Evolutionary conservation across 2,329 filamentous ascomycete species (phyloP).

Genomic region (Plenodomus lindquistii): DNA sequence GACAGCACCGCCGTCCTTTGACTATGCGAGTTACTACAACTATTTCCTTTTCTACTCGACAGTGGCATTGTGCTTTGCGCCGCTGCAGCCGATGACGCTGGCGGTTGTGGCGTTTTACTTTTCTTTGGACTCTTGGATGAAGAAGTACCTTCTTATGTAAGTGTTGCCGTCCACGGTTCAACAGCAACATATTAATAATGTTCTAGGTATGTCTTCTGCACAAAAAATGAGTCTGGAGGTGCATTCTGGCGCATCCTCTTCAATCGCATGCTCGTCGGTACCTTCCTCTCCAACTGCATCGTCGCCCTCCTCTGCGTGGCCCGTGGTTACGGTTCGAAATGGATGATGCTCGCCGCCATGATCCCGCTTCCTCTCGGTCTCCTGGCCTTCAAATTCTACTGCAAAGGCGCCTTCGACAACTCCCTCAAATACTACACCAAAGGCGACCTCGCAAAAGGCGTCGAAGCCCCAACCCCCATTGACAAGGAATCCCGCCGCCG

Average conservation of each 20-base stretch:
- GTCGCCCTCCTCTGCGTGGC: constrained; percentile 77
- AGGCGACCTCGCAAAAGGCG: constrained; percentile 57
- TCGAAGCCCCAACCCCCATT: constrained; percentile 47
- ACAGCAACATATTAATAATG: neutral
- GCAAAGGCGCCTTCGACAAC: constrained; percentile 73
- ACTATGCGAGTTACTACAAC: constrained; percentile 97
- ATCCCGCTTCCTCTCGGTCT: constrained; percentile 78
- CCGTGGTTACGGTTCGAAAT: constrained; percentile 54
- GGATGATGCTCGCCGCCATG: constrained; percentile 66
- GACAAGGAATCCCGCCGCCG: constrained; percentile 53
- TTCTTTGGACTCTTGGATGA: constrained; percentile 80
- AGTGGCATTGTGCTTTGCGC: constrained; percentile 81
- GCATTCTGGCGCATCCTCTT: constrained; percentile 89
- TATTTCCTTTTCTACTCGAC: constrained; percentile 96
- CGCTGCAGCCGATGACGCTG: constrained; percentile 84
- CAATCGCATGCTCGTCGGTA: constrained; percentile 87
- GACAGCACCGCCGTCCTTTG: constrained; percentile 88
- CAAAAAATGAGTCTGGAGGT: constrained; percentile 94
- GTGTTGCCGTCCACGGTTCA: neutral
- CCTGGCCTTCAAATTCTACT: constrained; percentile 85
- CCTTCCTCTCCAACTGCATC: constrained; percentile 76
- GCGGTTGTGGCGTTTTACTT: constrained; percentile 91
- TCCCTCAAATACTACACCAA: constrained; percentile 81
- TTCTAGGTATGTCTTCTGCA: constrained; percentile 75
- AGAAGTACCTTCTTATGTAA: constrained; percentile 89